A percentile compares a stretch with the other conserved stretches of the same genome.
These are phyloP conservation scores for Baorangia bicolor DNA, from an alignment of 768 basidiomycete species.

Conservation along the genomic window DNA sequence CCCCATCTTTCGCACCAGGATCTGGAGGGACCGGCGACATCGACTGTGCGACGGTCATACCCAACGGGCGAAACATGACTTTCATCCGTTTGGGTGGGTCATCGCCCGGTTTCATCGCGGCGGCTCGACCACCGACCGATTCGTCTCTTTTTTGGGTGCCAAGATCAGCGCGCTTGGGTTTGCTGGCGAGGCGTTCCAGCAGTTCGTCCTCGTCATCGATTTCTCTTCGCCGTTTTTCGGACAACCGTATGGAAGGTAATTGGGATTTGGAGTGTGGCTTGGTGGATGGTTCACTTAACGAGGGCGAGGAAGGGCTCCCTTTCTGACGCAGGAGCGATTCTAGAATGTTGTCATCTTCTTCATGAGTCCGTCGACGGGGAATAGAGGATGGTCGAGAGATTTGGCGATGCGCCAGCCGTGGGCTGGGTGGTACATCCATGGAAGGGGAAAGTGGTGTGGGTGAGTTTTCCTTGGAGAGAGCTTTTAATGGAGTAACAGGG, in stretches of 20 bases:
- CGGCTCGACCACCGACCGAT: conserved; percentile 18
- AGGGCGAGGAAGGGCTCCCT: conserved; percentile 39
- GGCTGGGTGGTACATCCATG: conserved; percentile 37
- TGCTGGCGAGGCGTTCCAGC: conserved; percentile 58
- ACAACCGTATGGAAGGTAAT: conserved; percentile 49
- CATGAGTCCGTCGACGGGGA: conserved; percentile 41
- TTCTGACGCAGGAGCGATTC: conserved; percentile 49
- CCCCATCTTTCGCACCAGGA: conserved; percentile 68
- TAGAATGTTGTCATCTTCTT: conserved; percentile 55
- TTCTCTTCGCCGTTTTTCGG: conserved; percentile 69
- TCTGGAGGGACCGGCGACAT: conserved; percentile 53
- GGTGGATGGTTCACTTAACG: conserved; percentile 28
- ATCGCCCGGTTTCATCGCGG: conserved; percentile 34
- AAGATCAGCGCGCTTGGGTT: conserved; percentile 54
- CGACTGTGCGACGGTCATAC: conserved; percentile 31
- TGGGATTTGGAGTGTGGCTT: conserved; percentile 32
- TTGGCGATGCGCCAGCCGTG: conserved; percentile 40
- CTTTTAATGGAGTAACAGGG: conserved; percentile 13
- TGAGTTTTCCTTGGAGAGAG: conserved; percentile 14
- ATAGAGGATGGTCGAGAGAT: conserved; percentile 40
- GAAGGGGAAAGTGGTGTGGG: conserved; percentile 33
- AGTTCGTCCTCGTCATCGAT: conserved; percentile 71
- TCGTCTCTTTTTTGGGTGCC: conserved; percentile 44
- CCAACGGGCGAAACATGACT: conserved; percentile 56
- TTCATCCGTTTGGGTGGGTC: conserved; percentile 69